Base-by-base conservation (phyloP, 2,329 filamentous ascomycete genomes). In the Alternaria panax region DNA sequence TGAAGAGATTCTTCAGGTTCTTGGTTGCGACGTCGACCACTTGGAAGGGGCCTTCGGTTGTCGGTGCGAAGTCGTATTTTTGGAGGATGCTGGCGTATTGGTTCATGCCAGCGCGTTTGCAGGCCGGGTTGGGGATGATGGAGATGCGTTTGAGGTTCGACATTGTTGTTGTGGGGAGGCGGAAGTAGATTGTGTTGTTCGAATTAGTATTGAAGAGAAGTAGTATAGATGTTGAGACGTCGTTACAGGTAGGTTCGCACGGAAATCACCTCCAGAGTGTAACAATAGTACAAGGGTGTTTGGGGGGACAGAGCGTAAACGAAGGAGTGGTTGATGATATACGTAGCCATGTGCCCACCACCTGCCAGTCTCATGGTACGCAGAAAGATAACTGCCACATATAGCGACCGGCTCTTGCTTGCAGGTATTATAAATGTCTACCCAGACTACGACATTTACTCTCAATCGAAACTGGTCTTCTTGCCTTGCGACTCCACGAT, bases 401-500 rank as follows among this genome's bases (percentile, higher is more conserved):
- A 47, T 32, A 3, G 16, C 28, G 45, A 34, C 45, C 7, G 1
- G 28, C 45, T 47, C 28, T n/a, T 34, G 12, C 18, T 34, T 16
- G 28, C 4, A 22, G 5, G 24, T 54, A 9, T 50, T 25, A n/a
- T 24, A 12, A 25, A 2, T 11, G 46, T 25, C 41, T 8, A n/a
- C 7, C 1, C 22, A 11, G 28, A n/a, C 7, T 8, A 47, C 56
- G 25, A 14, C n/a, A 20, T 12, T 18, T 20, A 40, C 4, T 47
- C 54, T 71, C 55, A 77, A 18, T 93, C 92, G 80, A 97, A 96
- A 0, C 88, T 92, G 57, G 87, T 87, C 83, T 95, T 96, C 79
- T 89, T 92, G 56, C 93, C 93, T 64, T 89, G 85, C 7, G 86
- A 84, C 78, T 91, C 88, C 22, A 95, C 91, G 75, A 95, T 92